Base-by-base conservation (phyloP, 306 rosid genomes). In the Arachis hypogaea region DNA sequence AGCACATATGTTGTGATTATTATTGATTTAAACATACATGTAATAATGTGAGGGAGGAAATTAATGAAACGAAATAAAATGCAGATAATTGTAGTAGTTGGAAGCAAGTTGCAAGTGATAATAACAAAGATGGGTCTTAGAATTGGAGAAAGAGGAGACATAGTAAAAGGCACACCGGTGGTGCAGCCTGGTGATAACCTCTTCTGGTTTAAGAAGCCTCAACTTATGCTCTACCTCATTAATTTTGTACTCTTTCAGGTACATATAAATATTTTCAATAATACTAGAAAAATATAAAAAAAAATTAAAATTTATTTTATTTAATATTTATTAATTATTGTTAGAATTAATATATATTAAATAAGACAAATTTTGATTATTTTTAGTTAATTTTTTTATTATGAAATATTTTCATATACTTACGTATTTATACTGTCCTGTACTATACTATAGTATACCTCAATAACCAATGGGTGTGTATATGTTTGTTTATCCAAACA, bases 221-320 rank as follows among this genome's bases (percentile, higher is more conserved):
- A 78, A 0, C 88, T 91, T 62, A 71, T 92, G 62, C 99, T 94
- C 66, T 80, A 75, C 78, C 93, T 94, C 30, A 89, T 94, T 58
- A 88, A 92, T 66, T 94, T 91, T 49, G 95, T 88, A 7, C 96
- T 92, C 59, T 94, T 94, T 84, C 97, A 89, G 96, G 97, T 91
- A 59, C 61, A 0, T 62, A 41, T 1, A 5, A 16, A 38, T 45
- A 61, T 47, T 61, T 61, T 33, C 14, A 9, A 30, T 30, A 36
- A 22, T 22, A 22, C 28, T 22, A 22, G 28, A 68, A 7, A 18
- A 29, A 14, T 14, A 14, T 14, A 14, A 14, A 14, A 14, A 14
- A 14, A 14, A 14, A 14, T 14, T 14, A 14, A 69, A 6, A 4
- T 29, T 14, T 2, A 49, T 14, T n/a, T 9, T 3, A 16, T 7